These are phyloP conservation scores for Metschnikowia anglica DNA, from an alignment of 805 yeast species.

Conservation along the genomic window DNA sequence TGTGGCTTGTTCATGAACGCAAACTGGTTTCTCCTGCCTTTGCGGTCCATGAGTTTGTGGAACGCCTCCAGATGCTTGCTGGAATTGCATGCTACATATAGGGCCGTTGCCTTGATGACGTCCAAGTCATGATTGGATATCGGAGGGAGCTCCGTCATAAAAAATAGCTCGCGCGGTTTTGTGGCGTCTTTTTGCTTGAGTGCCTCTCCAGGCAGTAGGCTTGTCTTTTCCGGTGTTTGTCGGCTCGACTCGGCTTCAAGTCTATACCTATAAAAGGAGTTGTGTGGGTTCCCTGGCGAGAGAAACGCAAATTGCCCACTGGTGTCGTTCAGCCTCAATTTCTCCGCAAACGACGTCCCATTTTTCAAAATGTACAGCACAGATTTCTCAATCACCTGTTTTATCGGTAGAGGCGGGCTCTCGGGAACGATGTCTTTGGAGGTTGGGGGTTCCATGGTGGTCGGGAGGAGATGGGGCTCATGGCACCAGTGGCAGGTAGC, in stretches of 20 bases:
- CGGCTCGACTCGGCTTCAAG: constrained; percentile 19
- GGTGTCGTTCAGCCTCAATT: constrained; percentile 49
- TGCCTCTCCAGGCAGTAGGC: neutral
- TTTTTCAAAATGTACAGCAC: constrained; percentile 67
- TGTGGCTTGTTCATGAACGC: constrained; percentile 64
- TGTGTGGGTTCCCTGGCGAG: constrained; percentile 49
- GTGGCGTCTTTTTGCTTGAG: neutral
- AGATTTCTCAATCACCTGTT: constrained; percentile 64
- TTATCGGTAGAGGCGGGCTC: constrained; percentile 39
- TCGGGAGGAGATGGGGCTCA: neutral
- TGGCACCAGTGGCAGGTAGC: neutral
- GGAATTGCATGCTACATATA: constrained; percentile 63
- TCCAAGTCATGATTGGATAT: constrained; percentile 66
- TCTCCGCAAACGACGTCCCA: constrained; percentile 63
- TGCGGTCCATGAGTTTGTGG: constrained; percentile 36
- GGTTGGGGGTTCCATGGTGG: neutral
- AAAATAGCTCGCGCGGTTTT: constrained; percentile 25
- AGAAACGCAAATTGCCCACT: constrained; percentile 66
- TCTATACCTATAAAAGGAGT: constrained; percentile 56
- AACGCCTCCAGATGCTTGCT: constrained; percentile 35
- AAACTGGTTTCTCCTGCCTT: constrained; percentile 53
- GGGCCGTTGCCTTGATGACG: constrained; percentile 70
- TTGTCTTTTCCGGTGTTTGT: neutral
- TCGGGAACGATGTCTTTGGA: neutral
- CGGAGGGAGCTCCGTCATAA: constrained; percentile 30